These are phyloP conservation scores for Boletus subparvulus DNA, from an alignment of 768 basidiomycete genomes.

Conservation along the genomic window DNA sequence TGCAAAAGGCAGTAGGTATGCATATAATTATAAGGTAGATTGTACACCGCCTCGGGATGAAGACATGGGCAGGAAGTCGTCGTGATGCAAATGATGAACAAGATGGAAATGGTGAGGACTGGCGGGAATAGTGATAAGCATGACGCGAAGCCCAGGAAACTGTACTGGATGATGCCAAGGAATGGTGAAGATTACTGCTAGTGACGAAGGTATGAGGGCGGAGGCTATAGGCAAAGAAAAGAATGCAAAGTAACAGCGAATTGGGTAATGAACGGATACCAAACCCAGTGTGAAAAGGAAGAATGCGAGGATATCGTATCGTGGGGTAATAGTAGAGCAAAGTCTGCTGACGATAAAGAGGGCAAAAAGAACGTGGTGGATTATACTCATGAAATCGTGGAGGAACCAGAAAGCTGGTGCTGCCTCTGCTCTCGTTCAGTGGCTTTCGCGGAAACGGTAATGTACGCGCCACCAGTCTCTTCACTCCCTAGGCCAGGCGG, in stretches of 20 bases:
- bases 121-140: constrained; percentile 28
- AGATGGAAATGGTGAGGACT: constrained; percentile 14
- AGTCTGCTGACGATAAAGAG: constrained; percentile 20
- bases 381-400: constrained; percentile 30
- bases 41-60: constrained; percentile 32
- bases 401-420: constrained; percentile 24
- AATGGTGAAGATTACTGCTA: constrained; percentile 31
- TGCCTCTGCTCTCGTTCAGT: constrained; percentile 57
- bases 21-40: constrained; percentile 36
- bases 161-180: constrained; percentile 31
- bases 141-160: constrained; percentile 21
- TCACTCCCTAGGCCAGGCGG: constrained; percentile 71
- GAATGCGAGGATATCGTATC: constrained; percentile 30
- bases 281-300: constrained; percentile 20
- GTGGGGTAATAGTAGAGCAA: constrained; percentile 24
- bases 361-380: constrained; percentile 15
- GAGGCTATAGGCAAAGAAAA: constrained; percentile 16
- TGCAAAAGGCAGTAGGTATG: constrained; percentile 35
- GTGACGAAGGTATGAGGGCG: constrained; percentile 30
- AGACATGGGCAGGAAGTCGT: constrained; percentile 20
- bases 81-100: constrained; percentile 31
- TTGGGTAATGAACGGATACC: constrained; percentile 23
- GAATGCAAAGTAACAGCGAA: constrained; percentile 23
- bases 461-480: constrained; percentile 81
- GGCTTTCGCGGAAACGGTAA: constrained; percentile 80